Conservation (phyloP, 768 basidiomycete species). For the Suillus americanus region DNA sequence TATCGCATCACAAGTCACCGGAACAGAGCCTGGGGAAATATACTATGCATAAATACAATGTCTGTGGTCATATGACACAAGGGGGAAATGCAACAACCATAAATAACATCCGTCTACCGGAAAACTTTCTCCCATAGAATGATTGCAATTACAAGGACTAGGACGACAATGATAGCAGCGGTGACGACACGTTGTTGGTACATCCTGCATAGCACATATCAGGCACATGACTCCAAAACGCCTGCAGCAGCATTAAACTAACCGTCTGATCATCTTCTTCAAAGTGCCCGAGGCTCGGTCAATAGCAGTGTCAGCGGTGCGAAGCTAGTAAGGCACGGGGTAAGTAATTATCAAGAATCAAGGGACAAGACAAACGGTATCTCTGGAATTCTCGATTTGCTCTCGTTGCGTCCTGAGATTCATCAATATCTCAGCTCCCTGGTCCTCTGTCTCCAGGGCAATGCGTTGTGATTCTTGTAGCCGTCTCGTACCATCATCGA, state of each 20-base stretch:
- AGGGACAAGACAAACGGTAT: constrained; percentile 54
- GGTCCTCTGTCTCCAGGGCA: constrained; percentile 94
- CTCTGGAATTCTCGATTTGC: constrained; percentile 90
- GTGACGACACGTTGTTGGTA: constrained; percentile 94
- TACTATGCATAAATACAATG: constrained; percentile 31
- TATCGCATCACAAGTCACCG: constrained; percentile 21
- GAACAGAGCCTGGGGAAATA: background rate
- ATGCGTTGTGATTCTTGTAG: constrained; percentile 89
- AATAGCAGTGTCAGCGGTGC: constrained; percentile 84
- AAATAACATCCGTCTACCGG: constrained; percentile 29
- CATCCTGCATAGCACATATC: constrained; percentile 66
- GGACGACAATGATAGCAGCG: constrained; percentile 79
- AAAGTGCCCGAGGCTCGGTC: constrained; percentile 90
- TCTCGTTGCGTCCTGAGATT: constrained; percentile 87
- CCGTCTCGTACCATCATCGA: constrained; percentile 84
- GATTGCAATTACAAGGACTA: constrained; percentile 78
- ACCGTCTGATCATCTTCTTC: constrained; percentile 96
- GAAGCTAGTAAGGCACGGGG: constrained; percentile 50
- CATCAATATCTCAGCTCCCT: constrained; percentile 88
- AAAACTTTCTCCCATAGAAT: constrained; percentile 80
- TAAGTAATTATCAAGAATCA: background rate
- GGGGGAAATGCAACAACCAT: constrained; percentile 19
- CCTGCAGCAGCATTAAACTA: constrained; percentile 28
- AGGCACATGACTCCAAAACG: constrained; percentile 14
- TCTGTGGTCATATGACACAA: constrained; percentile 13